Base-by-base conservation (phyloP, 768 basidiomycete genomes). In the Lactarius evosmus region DNA sequence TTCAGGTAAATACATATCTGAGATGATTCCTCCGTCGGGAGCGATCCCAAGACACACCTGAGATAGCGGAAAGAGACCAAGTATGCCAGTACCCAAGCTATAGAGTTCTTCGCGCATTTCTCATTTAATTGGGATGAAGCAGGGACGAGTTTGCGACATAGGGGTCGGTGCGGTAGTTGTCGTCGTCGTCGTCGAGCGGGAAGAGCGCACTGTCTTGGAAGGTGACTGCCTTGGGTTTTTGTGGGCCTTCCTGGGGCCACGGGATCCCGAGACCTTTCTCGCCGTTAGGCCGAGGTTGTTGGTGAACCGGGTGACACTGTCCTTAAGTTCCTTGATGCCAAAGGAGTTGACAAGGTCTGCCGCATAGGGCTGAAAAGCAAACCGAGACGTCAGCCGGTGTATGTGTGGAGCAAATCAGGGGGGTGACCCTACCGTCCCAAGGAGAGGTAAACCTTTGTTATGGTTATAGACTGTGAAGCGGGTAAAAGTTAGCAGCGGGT, bases 251-350 rank as follows among this genome's bases (percentile, higher is more conserved):
- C 56, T 56, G n/a, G 2, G 66, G 66, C 67, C 68, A 69, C 30
- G 32, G n/a, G 8, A 63, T 29, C 32, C 49, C 62, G 2, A 40
- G 36, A 22, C 65, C 61, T 12, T 14, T 27, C 19, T 38, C 19
- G 32, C 56, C 67, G 32, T 69, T 69, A 32, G 67, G 27, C 67
- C 56, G 27, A 69, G 56, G n/a, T 12, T 59, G 36, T 60, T 67
- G 11, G 59, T 55, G 27, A 69, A 69, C 17, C 41, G 54, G 27
- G 67, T 60, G 34, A 64, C 25, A 46, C 67, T 63, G 52, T 69
- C 66, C 32, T 16, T 63, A n/a, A 69, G 46, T 57, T 61, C 62
- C n/a, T 62, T 62, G 2, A 12, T 8, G 3, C 41, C 63, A 19
- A 57, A 63, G 4, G 66, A 38, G 38, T 61, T 63, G 12, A 57